Evolutionary conservation across 225 moss, liverwort and hornwort genomes (phyloP).

Genomic region (Thuidium tamariscinum): DNA sequence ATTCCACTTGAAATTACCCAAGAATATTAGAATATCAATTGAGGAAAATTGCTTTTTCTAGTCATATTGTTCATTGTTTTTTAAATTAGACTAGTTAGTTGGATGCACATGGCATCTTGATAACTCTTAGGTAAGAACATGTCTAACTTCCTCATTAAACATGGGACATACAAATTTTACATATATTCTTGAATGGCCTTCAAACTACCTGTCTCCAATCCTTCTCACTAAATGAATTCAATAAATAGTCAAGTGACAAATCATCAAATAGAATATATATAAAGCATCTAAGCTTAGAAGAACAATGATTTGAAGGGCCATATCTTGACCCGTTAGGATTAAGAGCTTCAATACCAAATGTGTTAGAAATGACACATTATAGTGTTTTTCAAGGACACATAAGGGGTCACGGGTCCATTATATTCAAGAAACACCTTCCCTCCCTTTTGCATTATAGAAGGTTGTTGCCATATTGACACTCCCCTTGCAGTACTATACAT

Average conservation of each 20-base stretch:
- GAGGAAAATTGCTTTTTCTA: neutral
- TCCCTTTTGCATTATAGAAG: fast-evolving
- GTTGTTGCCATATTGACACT: too few relatives aligned
- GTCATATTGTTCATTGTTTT: neutral
- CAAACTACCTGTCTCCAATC: fast-evolving
- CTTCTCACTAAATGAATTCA: neutral
- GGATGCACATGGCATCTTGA: fast-evolving
- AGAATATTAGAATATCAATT: fast-evolving
- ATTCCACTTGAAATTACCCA: neutral
- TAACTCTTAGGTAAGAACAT: neutral
- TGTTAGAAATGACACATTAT: fast-evolving
- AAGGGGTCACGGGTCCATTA: too few relatives aligned
- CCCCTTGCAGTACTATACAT: neutral
- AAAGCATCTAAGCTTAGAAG: neutral
- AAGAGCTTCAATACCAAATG: too few relatives aligned
- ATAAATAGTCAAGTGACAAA: too few relatives aligned
- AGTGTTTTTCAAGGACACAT: too few relatives aligned
- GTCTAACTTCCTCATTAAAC: neutral
- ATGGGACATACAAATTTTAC: neutral
- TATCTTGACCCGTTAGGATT: fast-evolving
- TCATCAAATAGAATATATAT: neutral
- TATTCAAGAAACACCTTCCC: too few relatives aligned
- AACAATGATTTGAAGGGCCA: neutral
- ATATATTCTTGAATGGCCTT: neutral
- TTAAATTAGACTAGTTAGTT: neutral